Evolutionary conservation across 1,284 basidiomycete species (phyloP).

Genomic region (Tremellales sp.): DNA sequence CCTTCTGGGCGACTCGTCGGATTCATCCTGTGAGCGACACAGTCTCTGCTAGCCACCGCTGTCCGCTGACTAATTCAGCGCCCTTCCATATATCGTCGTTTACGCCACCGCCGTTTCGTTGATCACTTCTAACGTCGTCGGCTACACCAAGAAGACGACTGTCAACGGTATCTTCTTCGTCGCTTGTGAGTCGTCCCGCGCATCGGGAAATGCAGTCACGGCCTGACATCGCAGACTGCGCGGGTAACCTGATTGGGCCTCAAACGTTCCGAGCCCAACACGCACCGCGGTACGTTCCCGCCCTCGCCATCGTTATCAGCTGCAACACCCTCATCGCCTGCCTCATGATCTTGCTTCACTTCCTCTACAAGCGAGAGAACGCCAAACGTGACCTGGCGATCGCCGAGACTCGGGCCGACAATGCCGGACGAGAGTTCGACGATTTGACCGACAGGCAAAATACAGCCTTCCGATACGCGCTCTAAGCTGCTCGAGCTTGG

Average conservation of each 20-base stretch:
- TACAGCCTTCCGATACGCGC: background rate
- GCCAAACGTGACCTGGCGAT: constrained; percentile 4
- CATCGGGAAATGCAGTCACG: background rate
- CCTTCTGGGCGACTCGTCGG: background rate
- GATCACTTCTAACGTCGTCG: constrained; percentile 1
- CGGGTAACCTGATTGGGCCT: constrained; percentile 6
- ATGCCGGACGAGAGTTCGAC: constrained; percentile 3
- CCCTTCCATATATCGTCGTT: constrained; percentile 5
- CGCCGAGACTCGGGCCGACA: constrained; percentile 4
- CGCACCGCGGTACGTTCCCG: constrained; percentile 6
- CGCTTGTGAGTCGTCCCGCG: background rate
- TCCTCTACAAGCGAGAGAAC: constrained; percentile 9
- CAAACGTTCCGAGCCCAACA: constrained; percentile 4
- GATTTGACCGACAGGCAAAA: background rate
- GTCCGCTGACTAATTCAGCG: constrained; percentile 4
- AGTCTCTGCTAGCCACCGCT: no score
- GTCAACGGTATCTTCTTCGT: constrained; percentile 1
- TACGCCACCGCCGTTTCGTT: background rate
- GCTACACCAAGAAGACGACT: constrained; percentile 6
- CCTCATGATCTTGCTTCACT: constrained; percentile 8
- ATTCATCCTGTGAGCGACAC: background rate
- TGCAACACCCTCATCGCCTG: constrained; percentile 8
- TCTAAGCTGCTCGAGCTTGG: no score
- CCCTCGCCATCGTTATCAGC: constrained; percentile 3
- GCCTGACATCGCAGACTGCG: constrained; percentile 2